Percentiles rank a stretch among this genome's conserved stretches.
These are phyloP conservation scores for Hexamita inflata DNA, from an alignment of 208 protist genomes.

Conservation along the genomic window DNA sequence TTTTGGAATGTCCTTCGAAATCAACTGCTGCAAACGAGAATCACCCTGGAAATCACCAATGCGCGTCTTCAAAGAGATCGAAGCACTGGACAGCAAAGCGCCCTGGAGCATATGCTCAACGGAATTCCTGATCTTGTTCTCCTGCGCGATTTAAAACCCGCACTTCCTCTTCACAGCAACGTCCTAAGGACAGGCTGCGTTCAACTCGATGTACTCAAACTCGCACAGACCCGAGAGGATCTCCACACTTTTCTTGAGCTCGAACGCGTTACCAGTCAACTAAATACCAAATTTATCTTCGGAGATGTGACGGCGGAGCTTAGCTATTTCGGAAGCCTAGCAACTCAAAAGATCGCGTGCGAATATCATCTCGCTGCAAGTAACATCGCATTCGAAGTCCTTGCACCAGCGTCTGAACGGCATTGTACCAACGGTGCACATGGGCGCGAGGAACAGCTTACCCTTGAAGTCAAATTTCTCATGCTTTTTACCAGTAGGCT, in stretches of 20 bases:
- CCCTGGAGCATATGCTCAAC: not conserved
- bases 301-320: constrained; percentile 21
- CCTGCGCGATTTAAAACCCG: not conserved
- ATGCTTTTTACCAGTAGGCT: too few relatives aligned
- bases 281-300: constrained; percentile 41
- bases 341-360: constrained; percentile 27
- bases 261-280: constrained; percentile 9
- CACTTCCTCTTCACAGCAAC: not conserved
- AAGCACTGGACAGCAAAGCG: not conserved
- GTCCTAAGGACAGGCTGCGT: constrained; percentile 22
- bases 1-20: not conserved
- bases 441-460: constrained; percentile 35
- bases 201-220: constrained; percentile 12
- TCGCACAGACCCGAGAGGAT: not conserved
- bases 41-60: constrained; percentile 5
- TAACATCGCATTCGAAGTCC: constrained; percentile 34
- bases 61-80: not conserved
- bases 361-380: constrained; percentile 38
- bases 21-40: not conserved
- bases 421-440: constrained; percentile 44
- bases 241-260: not conserved
- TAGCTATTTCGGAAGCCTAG: constrained; percentile 2
- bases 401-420: constrained; percentile 40
- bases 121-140: not conserved
- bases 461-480: too few relatives aligned